phyloP scores from a whole-genome alignment of 352 stramenopile species.

The Peronospora belbahrii region DNA sequence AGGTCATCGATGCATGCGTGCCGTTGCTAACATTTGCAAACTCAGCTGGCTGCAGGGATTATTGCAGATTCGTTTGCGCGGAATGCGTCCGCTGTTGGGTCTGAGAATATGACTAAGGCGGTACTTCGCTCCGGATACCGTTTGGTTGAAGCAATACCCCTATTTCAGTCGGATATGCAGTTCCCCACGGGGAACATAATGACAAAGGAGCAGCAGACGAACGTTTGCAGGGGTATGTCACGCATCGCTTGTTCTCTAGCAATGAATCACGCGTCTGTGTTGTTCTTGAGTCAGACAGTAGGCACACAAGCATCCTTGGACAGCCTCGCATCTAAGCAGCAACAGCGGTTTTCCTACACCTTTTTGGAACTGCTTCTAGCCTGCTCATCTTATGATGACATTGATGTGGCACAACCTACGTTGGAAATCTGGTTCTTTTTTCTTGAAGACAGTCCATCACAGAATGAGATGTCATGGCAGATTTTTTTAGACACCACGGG shows the following conservation, averaged over 20 bases:
- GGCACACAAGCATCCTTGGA: neutral
- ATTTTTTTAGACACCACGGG: constrained; percentile 32
- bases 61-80: constrained; percentile 50
- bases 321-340: neutral
- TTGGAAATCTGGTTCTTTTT: constrained; percentile 87
- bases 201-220: constrained; percentile 20
- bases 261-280: constrained; percentile 32
- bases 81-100: constrained; percentile 10
- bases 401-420: constrained; percentile 54
- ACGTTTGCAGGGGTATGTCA: constrained; percentile 32
- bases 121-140: constrained; percentile 23
- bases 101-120: constrained; percentile 21
- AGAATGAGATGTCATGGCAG: constrained; percentile 37
- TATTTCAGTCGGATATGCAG: constrained; percentile 13
- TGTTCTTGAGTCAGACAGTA: constrained; percentile 20
- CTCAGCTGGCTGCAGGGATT: constrained; percentile 51
- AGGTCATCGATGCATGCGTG: neutral
- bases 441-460: constrained; percentile 44
- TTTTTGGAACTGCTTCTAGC: constrained; percentile 60
- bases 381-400: constrained; percentile 50
- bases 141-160: constrained; percentile 19
- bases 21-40: constrained; percentile 3
- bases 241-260: constrained; percentile 38
- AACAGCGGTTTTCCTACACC: constrained; percentile 13
- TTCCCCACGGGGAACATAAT: constrained; percentile 1